Conservation (phyloP, 768 basidiomycete genomes). For the Pleurotus tuoliensis region DNA sequence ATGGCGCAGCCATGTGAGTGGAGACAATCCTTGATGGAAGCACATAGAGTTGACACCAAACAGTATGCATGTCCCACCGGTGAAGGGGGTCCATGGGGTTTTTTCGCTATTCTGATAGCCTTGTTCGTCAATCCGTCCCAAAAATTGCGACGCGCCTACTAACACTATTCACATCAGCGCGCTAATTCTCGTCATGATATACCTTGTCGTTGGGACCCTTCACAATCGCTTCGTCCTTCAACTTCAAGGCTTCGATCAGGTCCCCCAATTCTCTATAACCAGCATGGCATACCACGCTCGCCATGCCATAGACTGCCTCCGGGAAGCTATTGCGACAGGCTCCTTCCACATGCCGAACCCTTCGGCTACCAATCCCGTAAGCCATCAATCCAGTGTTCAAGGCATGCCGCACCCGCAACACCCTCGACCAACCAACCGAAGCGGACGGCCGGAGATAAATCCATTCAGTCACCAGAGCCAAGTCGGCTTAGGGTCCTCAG, state of each 20-base stretch:
- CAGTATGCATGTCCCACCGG: constrained; percentile 74
- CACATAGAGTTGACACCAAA: not conserved
- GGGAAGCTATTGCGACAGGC: constrained; percentile 26
- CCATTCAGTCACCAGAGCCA: constrained; percentile 16
- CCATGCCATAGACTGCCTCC: constrained; percentile 41
- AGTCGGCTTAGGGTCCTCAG: not conserved
- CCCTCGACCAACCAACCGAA: not conserved
- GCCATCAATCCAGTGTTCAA: constrained; percentile 6
- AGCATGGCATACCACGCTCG: constrained; percentile 44
- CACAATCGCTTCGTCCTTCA: constrained; percentile 79
- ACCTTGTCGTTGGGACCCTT: constrained; percentile 63
- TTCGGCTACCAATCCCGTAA: constrained; percentile 15
- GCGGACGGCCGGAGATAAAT: constrained; percentile 8
- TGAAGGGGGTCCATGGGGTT: constrained; percentile 47
- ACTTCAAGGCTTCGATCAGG: constrained; percentile 66
- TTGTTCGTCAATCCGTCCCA: constrained; percentile 42
- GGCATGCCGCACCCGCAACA: not conserved
- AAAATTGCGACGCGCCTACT: not conserved
- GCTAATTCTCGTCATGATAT: constrained; percentile 54
- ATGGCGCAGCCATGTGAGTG: constrained; percentile 75
- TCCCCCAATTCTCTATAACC: constrained; percentile 61
- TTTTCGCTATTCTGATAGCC: constrained; percentile 51
- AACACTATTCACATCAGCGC: constrained; percentile 30
- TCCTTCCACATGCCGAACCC: constrained; percentile 15
- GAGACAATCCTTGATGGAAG: not conserved